These are phyloP conservation scores for Ustilago loliicola DNA, from an alignment of 1,284 basidiomycete genomes.

Conservation along the genomic window DNA sequence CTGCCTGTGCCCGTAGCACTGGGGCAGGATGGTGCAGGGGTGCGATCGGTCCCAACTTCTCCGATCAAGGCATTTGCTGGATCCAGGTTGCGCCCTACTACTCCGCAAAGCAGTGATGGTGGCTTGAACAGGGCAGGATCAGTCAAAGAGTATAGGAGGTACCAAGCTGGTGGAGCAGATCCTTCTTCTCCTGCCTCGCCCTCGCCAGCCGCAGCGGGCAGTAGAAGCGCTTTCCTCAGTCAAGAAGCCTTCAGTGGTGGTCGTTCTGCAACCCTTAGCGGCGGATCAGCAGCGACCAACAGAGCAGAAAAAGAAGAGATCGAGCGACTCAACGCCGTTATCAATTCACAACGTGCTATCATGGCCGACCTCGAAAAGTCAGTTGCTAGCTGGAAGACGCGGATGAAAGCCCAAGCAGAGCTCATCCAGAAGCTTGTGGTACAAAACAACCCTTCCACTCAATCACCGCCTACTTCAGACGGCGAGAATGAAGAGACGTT, in stretches of 20 bases:
- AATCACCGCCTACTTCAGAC: constrained; percentile 28
- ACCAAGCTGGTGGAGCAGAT: constrained; percentile 11
- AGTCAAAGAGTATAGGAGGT: constrained; percentile 58
- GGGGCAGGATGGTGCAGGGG: not conserved
- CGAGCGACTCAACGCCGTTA: constrained; percentile 60
- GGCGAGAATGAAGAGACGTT: constrained; percentile 17
- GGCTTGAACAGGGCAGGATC: constrained; percentile 53
- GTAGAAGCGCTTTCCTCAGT: constrained; percentile 28
- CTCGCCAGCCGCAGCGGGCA: constrained; percentile 10
- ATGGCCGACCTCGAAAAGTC: constrained; percentile 63
- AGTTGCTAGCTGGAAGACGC: constrained; percentile 59
- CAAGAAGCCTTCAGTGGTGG: constrained; percentile 16
- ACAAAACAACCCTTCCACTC: constrained; percentile 8
- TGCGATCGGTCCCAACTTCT: constrained; percentile 30
- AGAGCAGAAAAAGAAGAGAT: constrained; percentile 60
- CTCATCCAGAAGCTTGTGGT: constrained; percentile 56
- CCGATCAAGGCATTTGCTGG: constrained; percentile 29
- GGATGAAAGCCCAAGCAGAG: constrained; percentile 57
- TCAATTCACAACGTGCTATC: constrained; percentile 55
- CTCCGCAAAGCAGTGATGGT: not conserved
- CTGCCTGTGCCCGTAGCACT: constrained; percentile 24
- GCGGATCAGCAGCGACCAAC: not conserved
- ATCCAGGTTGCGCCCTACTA: constrained; percentile 22
- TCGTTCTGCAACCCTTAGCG: not conserved
- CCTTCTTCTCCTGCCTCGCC: constrained; percentile 15